Conservation (phyloP, 768 basidiomycete genomes). For the Collybia mongolica region DNA sequence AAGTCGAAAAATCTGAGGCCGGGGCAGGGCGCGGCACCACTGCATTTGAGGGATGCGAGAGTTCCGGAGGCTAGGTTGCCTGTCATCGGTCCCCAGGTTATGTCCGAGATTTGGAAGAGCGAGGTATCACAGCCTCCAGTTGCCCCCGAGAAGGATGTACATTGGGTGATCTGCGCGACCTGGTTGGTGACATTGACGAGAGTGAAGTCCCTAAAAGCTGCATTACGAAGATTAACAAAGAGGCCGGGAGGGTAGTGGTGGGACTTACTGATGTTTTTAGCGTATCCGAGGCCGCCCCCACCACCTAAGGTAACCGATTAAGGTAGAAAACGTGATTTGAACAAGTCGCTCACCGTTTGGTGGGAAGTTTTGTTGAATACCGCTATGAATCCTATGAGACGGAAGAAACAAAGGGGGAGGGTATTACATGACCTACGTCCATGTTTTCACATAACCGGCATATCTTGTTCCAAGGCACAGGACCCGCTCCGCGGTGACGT, state of each 20-base stretch:
- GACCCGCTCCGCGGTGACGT: constrained; percentile 27
- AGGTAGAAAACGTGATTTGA: neutral
- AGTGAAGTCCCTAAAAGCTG: constrained; percentile 25
- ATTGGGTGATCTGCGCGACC: constrained; percentile 24
- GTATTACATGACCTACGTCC: constrained; percentile 22
- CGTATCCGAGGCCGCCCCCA: constrained; percentile 30
- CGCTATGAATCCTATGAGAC: constrained; percentile 3
- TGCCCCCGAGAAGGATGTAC: constrained; percentile 29
- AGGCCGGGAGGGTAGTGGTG: neutral
- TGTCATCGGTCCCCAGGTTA: constrained; percentile 26
- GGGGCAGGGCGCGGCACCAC: constrained; percentile 27
- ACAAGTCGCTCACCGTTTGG: constrained; percentile 24
- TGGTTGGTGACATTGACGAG: constrained; percentile 18
- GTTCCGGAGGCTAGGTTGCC: constrained; percentile 20
- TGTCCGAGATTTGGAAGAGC: constrained; percentile 28
- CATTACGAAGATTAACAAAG: neutral
- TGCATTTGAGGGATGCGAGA: constrained; percentile 28
- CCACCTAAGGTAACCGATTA: constrained; percentile 16
- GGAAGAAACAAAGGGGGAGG: too few relatives aligned
- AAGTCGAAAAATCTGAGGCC: constrained; percentile 20
- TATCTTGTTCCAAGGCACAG: constrained; percentile 19
- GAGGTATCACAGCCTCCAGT: constrained; percentile 32
- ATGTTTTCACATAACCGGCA: constrained; percentile 33
- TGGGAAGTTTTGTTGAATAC: constrained; percentile 27
- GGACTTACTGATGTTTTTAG: constrained; percentile 23